Evolutionary conservation across 768 basidiomycete species (phyloP).

Genomic region (Rhizopogon vulgaris): DNA sequence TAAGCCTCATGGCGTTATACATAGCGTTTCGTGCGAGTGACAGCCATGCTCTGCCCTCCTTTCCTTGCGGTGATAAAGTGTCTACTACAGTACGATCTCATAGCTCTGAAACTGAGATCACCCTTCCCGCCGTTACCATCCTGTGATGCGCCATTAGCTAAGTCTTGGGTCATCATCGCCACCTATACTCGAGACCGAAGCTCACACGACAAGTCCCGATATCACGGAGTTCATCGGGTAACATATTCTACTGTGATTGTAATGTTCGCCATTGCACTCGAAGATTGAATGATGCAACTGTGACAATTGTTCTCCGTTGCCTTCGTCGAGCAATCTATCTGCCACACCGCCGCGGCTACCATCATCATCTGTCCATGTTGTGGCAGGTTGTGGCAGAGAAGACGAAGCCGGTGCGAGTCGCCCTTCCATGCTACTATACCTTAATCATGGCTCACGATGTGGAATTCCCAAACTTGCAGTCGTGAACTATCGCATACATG

Average conservation of each 20-base stretch:
- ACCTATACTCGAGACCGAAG: background rate
- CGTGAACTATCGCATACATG: background rate
- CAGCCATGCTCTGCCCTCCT: background rate
- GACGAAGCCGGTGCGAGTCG: background rate
- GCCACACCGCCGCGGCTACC: background rate
- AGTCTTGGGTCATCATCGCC: background rate
- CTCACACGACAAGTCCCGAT: background rate
- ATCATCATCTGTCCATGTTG: background rate
- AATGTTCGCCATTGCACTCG: background rate
- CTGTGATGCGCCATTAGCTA: background rate
- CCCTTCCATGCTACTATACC: too few species aligned
- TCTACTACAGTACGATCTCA: background rate
- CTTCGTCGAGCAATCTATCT: background rate
- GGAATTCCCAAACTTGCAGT: too few species aligned
- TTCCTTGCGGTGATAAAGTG: conserved; percentile 1
- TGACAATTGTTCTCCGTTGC: background rate
- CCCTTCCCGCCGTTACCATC: background rate
- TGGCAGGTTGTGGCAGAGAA: background rate
- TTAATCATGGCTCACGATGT: too few species aligned
- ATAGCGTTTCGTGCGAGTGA: background rate
- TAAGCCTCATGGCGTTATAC: background rate
- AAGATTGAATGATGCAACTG: background rate
- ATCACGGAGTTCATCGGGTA: background rate
- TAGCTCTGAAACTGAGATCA: background rate
- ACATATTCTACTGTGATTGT: background rate